phyloP scores from a whole-genome alignment of 352 stramenopile genomes.

The Blastocystis sp. region DNA sequence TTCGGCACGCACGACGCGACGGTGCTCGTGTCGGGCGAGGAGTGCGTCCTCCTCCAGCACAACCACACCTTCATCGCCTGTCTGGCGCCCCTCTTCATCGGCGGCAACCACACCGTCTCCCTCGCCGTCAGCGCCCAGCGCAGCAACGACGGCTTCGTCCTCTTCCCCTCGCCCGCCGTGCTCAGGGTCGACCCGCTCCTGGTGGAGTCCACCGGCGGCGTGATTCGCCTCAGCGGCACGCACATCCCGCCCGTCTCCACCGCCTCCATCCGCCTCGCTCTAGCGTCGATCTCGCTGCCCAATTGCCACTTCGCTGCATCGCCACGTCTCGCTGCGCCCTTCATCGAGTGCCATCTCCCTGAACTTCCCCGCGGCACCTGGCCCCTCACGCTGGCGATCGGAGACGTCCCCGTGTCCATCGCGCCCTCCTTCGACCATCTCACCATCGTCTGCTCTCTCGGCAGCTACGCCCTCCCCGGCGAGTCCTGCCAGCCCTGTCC shows the following conservation, averaged over 20 bases:
- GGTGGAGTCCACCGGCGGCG: not conserved
- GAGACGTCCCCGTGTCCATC: not conserved
- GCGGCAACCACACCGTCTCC: not conserved
- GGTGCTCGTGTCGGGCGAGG: slow-evolving; percentile 13
- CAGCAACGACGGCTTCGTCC: not conserved
- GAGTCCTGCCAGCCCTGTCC: slow-evolving; percentile 14
- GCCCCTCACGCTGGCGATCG: not conserved
- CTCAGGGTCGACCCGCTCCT: not conserved
- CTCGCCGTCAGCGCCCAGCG: not conserved
- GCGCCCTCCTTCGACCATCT: not conserved
- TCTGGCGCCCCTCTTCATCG: slow-evolving; percentile 25
- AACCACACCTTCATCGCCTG: slow-evolving; percentile 15
- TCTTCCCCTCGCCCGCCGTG: slow-evolving; percentile 3
- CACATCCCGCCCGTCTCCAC: slow-evolving; percentile 11
- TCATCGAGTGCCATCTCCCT: slow-evolving; percentile 49
- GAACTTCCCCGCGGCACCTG: not conserved
- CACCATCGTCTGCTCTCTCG: not conserved
- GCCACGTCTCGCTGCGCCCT: not conserved
- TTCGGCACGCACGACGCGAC: not conserved
- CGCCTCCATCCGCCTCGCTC: not conserved
- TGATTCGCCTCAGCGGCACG: not conserved
- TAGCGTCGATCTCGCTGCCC: not conserved
- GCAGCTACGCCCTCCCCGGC: not conserved
- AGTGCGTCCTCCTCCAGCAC: slow-evolving; percentile 32
- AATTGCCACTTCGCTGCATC: slow-evolving; percentile 5